These are phyloP conservation scores for Sisymbrium irio DNA, from an alignment of 345 rosid genomes.

Conservation along the genomic window DNA sequence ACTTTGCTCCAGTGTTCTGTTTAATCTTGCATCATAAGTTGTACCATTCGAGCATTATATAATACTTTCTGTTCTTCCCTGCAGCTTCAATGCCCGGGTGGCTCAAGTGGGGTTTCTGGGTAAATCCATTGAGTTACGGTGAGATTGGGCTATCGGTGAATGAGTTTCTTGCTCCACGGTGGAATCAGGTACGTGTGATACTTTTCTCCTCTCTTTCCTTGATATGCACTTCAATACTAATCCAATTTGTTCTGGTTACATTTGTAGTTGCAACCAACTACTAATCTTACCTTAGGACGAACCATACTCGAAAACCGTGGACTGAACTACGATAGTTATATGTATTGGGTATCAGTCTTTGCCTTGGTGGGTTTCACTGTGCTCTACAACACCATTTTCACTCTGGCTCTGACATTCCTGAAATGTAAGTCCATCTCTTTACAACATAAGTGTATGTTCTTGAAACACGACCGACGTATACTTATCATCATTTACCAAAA, in stretches of 20 bases:
- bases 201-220: neutral
- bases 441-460: neutral
- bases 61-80: slow-evolving; percentile 11
- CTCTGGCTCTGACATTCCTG: slow-evolving; percentile 53
- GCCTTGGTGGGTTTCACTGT: slow-evolving; percentile 50
- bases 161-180: slow-evolving; percentile 66
- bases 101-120: slow-evolving; percentile 93
- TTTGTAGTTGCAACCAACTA: slow-evolving; percentile 21
- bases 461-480: neutral
- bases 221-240: neutral
- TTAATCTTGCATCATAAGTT: neutral
- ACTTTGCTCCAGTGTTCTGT: neutral
- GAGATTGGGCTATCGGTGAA: slow-evolving; percentile 66
- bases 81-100: slow-evolving; percentile 79
- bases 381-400: slow-evolving; percentile 47
- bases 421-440: slow-evolving; percentile 39
- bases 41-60: too few relatives aligned
- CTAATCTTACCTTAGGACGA: slow-evolving; percentile 42
- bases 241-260: neutral
- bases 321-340: slow-evolving; percentile 42
- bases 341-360: slow-evolving; percentile 75
- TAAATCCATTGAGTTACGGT: slow-evolving; percentile 76
- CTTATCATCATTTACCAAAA: neutral
- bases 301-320: slow-evolving; percentile 45
- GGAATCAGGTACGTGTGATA: slow-evolving; percentile 44